phyloP scores from a whole-genome alignment of 164 flowering plant species.

The Dillenia turbinata region DNA sequence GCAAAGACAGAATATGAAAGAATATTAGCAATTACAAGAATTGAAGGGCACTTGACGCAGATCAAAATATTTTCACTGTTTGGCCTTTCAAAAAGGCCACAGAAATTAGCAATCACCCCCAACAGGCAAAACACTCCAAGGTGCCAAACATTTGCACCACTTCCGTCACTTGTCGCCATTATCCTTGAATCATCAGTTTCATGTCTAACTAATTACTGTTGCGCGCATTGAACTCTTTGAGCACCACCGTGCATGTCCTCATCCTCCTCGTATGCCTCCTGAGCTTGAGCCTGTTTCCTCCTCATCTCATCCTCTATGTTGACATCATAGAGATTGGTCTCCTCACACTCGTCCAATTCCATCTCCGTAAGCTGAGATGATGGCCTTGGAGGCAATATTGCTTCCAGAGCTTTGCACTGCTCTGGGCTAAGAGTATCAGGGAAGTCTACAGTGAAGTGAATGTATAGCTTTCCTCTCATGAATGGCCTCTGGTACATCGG shows the following conservation, averaged over 20 bases:
- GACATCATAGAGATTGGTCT: slow-evolving; percentile 82
- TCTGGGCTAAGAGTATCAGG: slow-evolving; percentile 63
- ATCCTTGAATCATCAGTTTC: background rate
- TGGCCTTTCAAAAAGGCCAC: no score
- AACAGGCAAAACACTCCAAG: no score
- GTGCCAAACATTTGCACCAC: no score
- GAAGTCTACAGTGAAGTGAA: slow-evolving; percentile 82
- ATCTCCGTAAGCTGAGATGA: slow-evolving; percentile 50
- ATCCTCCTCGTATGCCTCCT: slow-evolving; percentile 81
- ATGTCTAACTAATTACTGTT: slow-evolving; percentile 37
- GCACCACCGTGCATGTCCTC: slow-evolving; percentile 57
- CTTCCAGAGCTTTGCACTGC: slow-evolving; percentile 57
- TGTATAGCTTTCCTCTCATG: slow-evolving; percentile 89
- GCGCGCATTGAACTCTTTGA: slow-evolving; percentile 81
- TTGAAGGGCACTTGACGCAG: no score
- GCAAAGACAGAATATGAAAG: no score
- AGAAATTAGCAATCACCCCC: no score
- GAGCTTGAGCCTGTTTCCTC: slow-evolving; percentile 64
- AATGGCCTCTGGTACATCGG: slow-evolving; percentile 80
- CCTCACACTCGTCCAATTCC: slow-evolving; percentile 93
- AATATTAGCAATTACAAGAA: no score
- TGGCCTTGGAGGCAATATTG: slow-evolving; percentile 50
- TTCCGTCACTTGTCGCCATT: background rate
- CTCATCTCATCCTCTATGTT: slow-evolving; percentile 90
- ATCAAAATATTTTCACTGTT: no score